These are phyloP conservation scores for Naganishia antarctica DNA, from an alignment of 768 basidiomycete species.

Conservation along the genomic window DNA sequence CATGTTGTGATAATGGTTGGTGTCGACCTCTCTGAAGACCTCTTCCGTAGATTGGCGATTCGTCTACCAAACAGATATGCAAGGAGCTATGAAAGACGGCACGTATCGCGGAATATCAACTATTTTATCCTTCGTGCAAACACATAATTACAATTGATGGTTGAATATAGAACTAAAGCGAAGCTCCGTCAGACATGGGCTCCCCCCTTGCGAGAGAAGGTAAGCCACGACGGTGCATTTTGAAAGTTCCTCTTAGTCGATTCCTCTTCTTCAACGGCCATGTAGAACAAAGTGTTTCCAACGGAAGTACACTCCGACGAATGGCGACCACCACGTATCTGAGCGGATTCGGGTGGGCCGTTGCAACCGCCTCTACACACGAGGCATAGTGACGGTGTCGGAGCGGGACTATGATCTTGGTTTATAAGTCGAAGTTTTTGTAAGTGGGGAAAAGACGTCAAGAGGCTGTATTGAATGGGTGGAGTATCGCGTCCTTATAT, in stretches of 20 bases:
- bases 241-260: slow-evolving; percentile 18
- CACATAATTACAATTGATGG: neutral
- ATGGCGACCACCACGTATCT: slow-evolving; percentile 7
- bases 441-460: slow-evolving; percentile 19
- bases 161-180: slow-evolving; percentile 22
- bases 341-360: slow-evolving; percentile 20
- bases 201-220: slow-evolving; percentile 8
- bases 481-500: neutral
- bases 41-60: too few relatives aligned
- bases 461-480: neutral
- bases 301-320: neutral
- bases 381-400: slow-evolving; percentile 10
- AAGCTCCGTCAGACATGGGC: slow-evolving; percentile 21
- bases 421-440: slow-evolving; percentile 23
- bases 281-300: slow-evolving; percentile 10
- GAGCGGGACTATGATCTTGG: slow-evolving; percentile 17
- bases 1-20: too few relatives aligned
- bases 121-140: too few relatives aligned
- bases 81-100: too few relatives aligned
- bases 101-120: too few relatives aligned
- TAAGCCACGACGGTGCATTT: slow-evolving; percentile 17
- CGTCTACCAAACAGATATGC: too few relatives aligned
- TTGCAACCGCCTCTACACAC: slow-evolving; percentile 10
- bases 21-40: too few relatives aligned
- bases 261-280: slow-evolving; percentile 10